phyloP scores from a whole-genome alignment of 495 filamentous ascomycete species.

The Peziza echinospora region DNA sequence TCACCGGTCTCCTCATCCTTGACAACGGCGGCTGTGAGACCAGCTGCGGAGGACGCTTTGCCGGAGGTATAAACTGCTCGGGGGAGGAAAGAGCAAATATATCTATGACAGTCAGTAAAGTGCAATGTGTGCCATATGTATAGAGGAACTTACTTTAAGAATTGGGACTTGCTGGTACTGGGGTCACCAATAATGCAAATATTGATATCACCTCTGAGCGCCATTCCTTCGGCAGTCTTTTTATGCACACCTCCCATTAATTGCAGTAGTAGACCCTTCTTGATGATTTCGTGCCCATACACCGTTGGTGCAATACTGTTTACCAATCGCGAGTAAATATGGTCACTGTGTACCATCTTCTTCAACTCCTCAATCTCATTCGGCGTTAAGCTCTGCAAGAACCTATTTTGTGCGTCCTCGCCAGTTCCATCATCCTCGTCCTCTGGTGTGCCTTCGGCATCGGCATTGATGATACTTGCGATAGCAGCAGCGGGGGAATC shows the following conservation, averaged over 20 bases:
- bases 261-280: constrained; percentile 88
- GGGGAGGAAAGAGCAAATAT: constrained; percentile 85
- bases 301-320: constrained; percentile 82
- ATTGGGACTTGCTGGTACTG: constrained; percentile 95
- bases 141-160: constrained; percentile 91
- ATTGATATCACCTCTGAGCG: constrained; percentile 89
- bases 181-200: constrained; percentile 97
- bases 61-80: constrained; percentile 95
- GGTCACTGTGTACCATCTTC: constrained; percentile 79
- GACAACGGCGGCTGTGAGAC: constrained; percentile 90
- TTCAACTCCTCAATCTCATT: constrained; percentile 80
- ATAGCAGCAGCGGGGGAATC: constrained; percentile 41
- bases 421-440: constrained; percentile 19
- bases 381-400: constrained; percentile 58
- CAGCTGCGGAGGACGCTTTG: constrained; percentile 91
- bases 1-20: constrained; percentile 98
- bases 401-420: constrained; percentile 42
- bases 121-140: constrained; percentile 91
- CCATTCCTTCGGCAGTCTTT: constrained; percentile 74
- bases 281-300: constrained; percentile 91
- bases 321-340: constrained; percentile 83
- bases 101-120: constrained; percentile 21
- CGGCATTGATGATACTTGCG: constrained; percentile 1
- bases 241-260: constrained; percentile 86
- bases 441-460: constrained; percentile 10